A percentile compares a stretch with the other conserved stretches of the same genome.
Evolutionary conservation across 768 basidiomycete genomes (phyloP).

Genomic region (Pleurotus cornucopiae): DNA sequence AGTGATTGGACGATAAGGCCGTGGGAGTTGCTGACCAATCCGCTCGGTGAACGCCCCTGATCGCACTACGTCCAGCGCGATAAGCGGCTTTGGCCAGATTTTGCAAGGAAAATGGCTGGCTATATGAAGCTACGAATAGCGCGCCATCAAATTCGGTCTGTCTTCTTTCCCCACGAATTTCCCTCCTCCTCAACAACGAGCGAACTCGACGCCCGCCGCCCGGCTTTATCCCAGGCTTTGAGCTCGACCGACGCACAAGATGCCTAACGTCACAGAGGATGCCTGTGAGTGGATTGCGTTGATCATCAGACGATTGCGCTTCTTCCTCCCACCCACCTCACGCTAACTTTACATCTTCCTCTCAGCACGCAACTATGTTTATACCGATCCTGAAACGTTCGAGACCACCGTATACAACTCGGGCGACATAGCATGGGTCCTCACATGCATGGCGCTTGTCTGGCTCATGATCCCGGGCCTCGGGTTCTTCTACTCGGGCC

Average conservation of each 20-base stretch:
- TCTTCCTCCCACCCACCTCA: constrained; percentile 3
- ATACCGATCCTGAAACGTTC: constrained; percentile 24
- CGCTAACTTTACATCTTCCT: constrained; percentile 4
- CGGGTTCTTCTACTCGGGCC: constrained; percentile 87
- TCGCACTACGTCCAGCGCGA: not conserved
- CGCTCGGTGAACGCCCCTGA: not conserved
- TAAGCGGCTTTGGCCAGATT: not conserved
- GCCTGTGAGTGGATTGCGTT: not conserved
- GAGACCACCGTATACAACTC: constrained; percentile 35
- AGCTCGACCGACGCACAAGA: not conserved
- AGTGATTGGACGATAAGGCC: constrained; percentile 10
- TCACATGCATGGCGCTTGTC: constrained; percentile 75
- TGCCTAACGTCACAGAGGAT: constrained; percentile 10
- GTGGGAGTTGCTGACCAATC: not conserved
- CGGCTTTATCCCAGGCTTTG: not conserved
- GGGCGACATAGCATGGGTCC: constrained; percentile 53
- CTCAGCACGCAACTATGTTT: constrained; percentile 33
- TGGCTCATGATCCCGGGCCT: constrained; percentile 85
- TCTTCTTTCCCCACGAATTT: constrained; percentile 1
- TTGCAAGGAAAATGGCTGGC: not conserved
- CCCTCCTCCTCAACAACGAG: not conserved
- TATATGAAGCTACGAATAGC: not conserved
- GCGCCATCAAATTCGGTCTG: not conserved
- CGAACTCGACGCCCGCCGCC: not conserved
- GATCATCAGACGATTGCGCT: not conserved